Evolutionary conservation across 2,329 filamentous ascomycete genomes (phyloP), one percentile per base, ranked within the genome.

Genomic region (Sarocladiaceae sp.): DNA sequence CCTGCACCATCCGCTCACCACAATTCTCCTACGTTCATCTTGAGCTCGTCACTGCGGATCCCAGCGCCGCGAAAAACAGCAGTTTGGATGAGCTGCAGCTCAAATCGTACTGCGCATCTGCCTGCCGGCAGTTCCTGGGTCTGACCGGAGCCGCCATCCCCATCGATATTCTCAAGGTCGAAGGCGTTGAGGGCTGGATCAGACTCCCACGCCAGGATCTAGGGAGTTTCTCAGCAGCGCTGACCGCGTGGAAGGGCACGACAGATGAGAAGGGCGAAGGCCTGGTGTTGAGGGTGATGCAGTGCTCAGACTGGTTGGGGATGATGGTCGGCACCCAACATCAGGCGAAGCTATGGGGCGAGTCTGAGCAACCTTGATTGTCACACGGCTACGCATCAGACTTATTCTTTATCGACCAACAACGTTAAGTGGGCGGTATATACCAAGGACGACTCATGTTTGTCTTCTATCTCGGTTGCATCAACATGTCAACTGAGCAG

Each of bases 41-140:
- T 0, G 67, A 79, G 57, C 68, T 82, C 23, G 61, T 72, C 54
- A 70, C 64, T 40, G 60, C 22, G 13, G 40, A 26, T 26, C 20
- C 40, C 8, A 44, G 22, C 13, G 28, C 8, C 40, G 65, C 26
- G 53, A 57, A 57, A 12, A 47, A 56, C 13, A 48, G 55, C 18
- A 56, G 54, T 17, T 69, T 89, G 5, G 87, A 91, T 66, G 71
- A 75, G 2, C 69, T 90, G 2, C 84, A 83, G 33, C 74, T 79
- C 17, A 81, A 80, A 29, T 73, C 82, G 0, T 84, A 87, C 61
- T 79, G 87, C 58, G 80, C 78, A 2, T 66, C 77, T 1, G 84
- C 87, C 0, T 71, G 93, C 7, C 73, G 73, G 1, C 80, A 87
- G 55, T 91, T 88, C 60, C 78, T 93, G 1, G 89, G 89, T 18